Conservation (phyloP, 805 yeast species). For the Scheffersomyces coipomensis region DNA sequence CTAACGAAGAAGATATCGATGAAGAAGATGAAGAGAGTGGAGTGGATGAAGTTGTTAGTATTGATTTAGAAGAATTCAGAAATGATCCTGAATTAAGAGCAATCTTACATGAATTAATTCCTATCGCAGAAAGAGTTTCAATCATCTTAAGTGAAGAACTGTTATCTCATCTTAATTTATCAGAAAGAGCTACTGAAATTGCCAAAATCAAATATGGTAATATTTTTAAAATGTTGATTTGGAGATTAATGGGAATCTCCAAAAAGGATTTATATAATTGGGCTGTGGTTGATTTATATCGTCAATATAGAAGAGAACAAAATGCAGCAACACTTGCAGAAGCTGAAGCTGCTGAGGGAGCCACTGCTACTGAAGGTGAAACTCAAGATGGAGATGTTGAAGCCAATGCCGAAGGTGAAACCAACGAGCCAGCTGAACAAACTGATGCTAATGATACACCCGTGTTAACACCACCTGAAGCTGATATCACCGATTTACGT, state of each 20-base stretch:
- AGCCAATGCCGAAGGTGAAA: neutral
- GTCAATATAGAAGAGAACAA: slow-evolving; percentile 11
- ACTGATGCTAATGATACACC: neutral
- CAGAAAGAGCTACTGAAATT: slow-evolving; percentile 39
- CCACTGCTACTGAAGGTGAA: slow-evolving; percentile 1
- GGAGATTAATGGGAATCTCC: slow-evolving; percentile 58
- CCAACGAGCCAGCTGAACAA: neutral
- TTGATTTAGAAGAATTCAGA: slow-evolving; percentile 33
- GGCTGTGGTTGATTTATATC: slow-evolving; percentile 35
- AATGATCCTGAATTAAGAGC: slow-evolving; percentile 35
- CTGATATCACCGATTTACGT: neutral
- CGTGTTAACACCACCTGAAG: neutral
- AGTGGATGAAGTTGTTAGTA: slow-evolving; percentile 10
- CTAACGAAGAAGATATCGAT: slow-evolving; percentile 6
- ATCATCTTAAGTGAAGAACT: slow-evolving; percentile 37
- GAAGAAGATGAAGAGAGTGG: slow-evolving; percentile 13
- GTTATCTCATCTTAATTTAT: slow-evolving; percentile 36
- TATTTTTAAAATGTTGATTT: slow-evolving; percentile 38
- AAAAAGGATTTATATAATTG: slow-evolving; percentile 48
- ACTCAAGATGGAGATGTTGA: neutral
- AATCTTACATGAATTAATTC: slow-evolving; percentile 38
- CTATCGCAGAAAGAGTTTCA: slow-evolving; percentile 41
- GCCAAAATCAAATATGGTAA: slow-evolving; percentile 33
- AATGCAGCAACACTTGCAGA: neutral
- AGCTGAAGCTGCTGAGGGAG: neutral